phyloP scores from a whole-genome alignment of 2,329 filamentous ascomycete species.

The Aspergillus clavatus region DNA sequence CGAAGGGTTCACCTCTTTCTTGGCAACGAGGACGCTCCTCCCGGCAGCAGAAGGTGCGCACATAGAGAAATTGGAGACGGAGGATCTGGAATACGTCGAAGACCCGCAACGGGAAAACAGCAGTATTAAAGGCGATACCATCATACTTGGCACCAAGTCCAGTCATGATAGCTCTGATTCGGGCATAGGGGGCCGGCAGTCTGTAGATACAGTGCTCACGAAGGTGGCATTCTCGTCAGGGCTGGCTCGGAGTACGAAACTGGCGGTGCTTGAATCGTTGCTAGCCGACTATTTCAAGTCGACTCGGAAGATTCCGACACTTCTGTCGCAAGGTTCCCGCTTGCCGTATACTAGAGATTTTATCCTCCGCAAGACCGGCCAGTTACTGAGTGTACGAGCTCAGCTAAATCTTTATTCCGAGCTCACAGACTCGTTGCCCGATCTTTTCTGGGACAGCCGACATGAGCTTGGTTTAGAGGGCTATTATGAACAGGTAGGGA shows the following conservation, averaged over 20 bases:
- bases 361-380: slow-evolving; percentile 88
- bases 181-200: slow-evolving; percentile 27
- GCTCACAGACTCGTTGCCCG: slow-evolving; percentile 87
- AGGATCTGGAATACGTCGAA: slow-evolving; percentile 81
- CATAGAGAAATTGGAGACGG: slow-evolving; percentile 68
- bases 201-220: slow-evolving; percentile 65
- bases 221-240: slow-evolving; percentile 97
- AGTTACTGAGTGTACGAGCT: slow-evolving; percentile 80
- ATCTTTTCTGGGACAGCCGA: slow-evolving; percentile 92
- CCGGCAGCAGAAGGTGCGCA: slow-evolving; percentile 73
- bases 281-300: slow-evolving; percentile 81
- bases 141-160: slow-evolving; percentile 75
- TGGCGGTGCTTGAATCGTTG: slow-evolving; percentile 82
- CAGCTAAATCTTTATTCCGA: slow-evolving; percentile 96
- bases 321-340: slow-evolving; percentile 64
- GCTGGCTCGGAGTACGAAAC: slow-evolving; percentile 84
- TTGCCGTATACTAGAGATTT: slow-evolving; percentile 66
- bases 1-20: slow-evolving; percentile 63
- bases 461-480: slow-evolving; percentile 86
- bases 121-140: slow-evolving; percentile 78
- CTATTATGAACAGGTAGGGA: slow-evolving; percentile 91
- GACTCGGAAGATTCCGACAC: slow-evolving; percentile 73
- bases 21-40: slow-evolving; percentile 68
- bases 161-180: slow-evolving; percentile 17
- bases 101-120: slow-evolving; percentile 70